Evolutionary conservation across 495 filamentous ascomycete genomes (phyloP), one percentile per base, ranked within the genome.

Genomic region (Podospora conica): DNA sequence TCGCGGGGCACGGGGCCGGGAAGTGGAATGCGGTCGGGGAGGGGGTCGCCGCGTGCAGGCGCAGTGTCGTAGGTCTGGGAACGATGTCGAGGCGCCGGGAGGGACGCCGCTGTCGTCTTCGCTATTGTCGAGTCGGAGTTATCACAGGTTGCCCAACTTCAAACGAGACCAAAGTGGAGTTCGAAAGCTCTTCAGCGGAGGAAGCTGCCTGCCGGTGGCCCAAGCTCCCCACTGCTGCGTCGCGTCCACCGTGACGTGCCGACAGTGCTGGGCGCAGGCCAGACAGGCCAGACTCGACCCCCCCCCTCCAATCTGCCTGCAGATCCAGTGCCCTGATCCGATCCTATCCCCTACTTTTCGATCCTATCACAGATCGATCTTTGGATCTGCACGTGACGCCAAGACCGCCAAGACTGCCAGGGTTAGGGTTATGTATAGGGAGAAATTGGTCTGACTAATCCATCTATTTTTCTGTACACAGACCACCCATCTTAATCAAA

Each of bases 191-290:
- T 56, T 33, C 20, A 28, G 24, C 25, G 11, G 20, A 15, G 15
- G 15, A 48, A 48, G 40, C 40, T 48, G 18, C 40, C 40, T 48
- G 40, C 27, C 9, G 63, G 48, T 72, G 71, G 71, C 58, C 65
- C 69, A 66, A 73, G 71, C 71, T 73, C 65, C 54, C 61, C 53
- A 28, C 57, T 15, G 8, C 25, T 60, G 63, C 24, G 20, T 27
- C 25, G 63, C 40, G 40, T 48, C 40, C 40, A 48, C 40, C 40
- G 40, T 48, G 40, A 48, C 40, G 15, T 48, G 40, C n/a, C n/a
- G n/a, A n/a, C n/a, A n/a, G n/a, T n/a, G n/a, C n/a, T n/a, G n/a
- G n/a, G n/a, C n/a, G n/a, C n/a, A n/a, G n/a, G n/a, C n/a, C n/a
- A n/a, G n/a, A n/a, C n/a, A n/a, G n/a, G n/a, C n/a, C n/a, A n/a